phyloP scores from a whole-genome alignment of 2,329 filamentous ascomycete species.

The Trichophyton mentagrophytes region DNA sequence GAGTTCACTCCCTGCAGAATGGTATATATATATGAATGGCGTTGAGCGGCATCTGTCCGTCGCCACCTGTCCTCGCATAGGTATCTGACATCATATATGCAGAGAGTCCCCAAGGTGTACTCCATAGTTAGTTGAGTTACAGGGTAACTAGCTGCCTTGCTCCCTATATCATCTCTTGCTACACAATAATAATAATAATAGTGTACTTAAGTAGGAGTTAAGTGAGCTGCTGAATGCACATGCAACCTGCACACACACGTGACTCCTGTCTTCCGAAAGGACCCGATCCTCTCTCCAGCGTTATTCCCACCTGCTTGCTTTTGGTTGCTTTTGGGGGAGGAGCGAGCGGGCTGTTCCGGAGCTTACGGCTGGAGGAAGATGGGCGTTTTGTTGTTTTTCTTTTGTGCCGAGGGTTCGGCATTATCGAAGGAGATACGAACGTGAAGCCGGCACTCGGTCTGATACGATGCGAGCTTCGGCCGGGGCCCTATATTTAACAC shows the following conservation, averaged over 20 bases:
- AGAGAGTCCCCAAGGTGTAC: not conserved
- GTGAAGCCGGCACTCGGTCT: not conserved
- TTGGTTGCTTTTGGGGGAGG: not conserved
- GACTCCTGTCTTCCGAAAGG: not conserved
- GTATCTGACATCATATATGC: not conserved
- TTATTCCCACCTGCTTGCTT: not conserved
- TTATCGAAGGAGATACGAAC: not conserved
- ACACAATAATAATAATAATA: not conserved
- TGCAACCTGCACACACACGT: not conserved
- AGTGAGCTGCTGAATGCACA: not conserved
- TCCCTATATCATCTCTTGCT: not conserved
- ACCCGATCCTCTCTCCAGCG: not conserved
- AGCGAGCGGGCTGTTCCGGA: not conserved
- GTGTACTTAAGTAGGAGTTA: too few relatives aligned
- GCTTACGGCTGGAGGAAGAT: not conserved
- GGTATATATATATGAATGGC: not conserved
- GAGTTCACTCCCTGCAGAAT: not conserved
- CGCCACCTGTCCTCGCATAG: not conserved
- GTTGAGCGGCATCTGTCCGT: too few relatives aligned
- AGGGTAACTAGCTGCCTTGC: not conserved
- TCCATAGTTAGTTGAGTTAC: not conserved
- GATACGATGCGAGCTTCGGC: not conserved
- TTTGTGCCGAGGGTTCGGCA: not conserved
- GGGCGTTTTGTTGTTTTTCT: too few relatives aligned
- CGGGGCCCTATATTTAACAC: not conserved